Evolutionary conservation across 331 rosid species (phyloP).

Genomic region (Stylosanthes scabra): DNA sequence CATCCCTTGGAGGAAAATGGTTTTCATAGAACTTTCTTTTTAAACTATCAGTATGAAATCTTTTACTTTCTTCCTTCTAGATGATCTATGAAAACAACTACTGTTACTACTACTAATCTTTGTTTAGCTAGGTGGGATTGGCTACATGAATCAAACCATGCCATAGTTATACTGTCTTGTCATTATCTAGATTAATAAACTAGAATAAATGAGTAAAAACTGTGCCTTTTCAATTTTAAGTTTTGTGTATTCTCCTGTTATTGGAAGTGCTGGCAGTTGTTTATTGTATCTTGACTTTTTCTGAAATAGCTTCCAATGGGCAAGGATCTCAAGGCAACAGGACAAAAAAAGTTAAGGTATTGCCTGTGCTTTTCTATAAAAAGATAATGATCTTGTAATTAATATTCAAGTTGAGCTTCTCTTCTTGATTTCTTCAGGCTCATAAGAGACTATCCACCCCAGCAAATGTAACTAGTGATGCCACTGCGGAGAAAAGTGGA

Average conservation of each 20-base stretch:
- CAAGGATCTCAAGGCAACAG: conserved; percentile 84
- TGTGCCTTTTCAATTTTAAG: conserved; percentile 5
- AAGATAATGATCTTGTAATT: conserved; percentile 7
- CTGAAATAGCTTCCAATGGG: conserved; percentile 71
- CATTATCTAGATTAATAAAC: not conserved
- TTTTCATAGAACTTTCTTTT: not conserved
- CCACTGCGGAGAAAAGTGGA: conserved; percentile 52
- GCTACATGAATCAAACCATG: too few relatives aligned
- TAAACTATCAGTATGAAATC: not conserved
- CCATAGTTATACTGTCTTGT: too few relatives aligned
- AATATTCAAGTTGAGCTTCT: conserved; percentile 18
- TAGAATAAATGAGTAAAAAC: not conserved
- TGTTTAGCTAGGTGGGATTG: too few relatives aligned
- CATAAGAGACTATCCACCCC: conserved; percentile 52
- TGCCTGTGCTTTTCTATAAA: conserved; percentile 23
- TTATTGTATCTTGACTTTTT: conserved; percentile 33
- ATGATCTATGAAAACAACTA: not conserved
- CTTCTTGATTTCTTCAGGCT: conserved; percentile 51
- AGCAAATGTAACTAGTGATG: conserved; percentile 43
- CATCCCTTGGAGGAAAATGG: conserved; percentile 22
- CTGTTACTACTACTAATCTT: too few relatives aligned
- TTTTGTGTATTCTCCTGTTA: conserved; percentile 18
- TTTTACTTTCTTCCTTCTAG: not conserved
- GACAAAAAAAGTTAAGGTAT: conserved; percentile 77
- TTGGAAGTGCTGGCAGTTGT: conserved; percentile 38